Conservation (phyloP, 2,329 filamentous ascomycete species). For the Cladobotryum mycophilum region DNA sequence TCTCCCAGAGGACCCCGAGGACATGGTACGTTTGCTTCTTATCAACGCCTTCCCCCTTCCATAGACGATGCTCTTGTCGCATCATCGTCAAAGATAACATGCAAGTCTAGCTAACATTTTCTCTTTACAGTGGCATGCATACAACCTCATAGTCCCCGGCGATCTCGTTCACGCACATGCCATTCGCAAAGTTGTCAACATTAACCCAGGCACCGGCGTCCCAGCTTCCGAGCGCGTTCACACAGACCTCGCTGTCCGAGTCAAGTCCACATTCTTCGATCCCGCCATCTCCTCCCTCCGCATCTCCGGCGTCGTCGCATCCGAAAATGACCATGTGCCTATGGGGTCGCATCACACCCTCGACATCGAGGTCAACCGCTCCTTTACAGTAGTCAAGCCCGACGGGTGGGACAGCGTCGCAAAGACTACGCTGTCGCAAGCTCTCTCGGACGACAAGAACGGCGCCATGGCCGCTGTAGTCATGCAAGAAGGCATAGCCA, state of each 20-base stretch:
- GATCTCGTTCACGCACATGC: constrained; percentile 51
- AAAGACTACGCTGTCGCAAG: constrained; percentile 68
- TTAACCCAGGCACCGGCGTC: constrained; percentile 44
- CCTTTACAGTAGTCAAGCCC: constrained; percentile 82
- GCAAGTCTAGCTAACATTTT: constrained; percentile 3
- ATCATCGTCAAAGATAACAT: background rate
- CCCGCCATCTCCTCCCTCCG: constrained; percentile 48
- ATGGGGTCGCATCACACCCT: constrained; percentile 54
- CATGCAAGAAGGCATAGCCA: constrained; percentile 83
- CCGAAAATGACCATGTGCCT: constrained; percentile 47
- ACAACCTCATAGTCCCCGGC: constrained; percentile 51
- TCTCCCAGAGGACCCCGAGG: constrained; percentile 39
- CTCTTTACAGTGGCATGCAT: constrained; percentile 47
- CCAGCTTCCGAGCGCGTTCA: constrained; percentile 46
- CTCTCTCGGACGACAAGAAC: constrained; percentile 69
- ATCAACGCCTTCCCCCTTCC: constrained; percentile 5
- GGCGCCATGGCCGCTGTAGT: constrained; percentile 85
- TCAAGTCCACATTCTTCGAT: constrained; percentile 54
- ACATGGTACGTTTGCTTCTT: constrained; percentile 33
- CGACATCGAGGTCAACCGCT: constrained; percentile 79
- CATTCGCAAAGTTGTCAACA: constrained; percentile 47
- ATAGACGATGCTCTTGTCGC: background rate
- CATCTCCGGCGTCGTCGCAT: constrained; percentile 48
- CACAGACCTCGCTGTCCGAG: constrained; percentile 50
- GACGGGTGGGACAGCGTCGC: constrained; percentile 87